These are phyloP conservation scores for Xylaria sp. DNA, from an alignment of 2,329 filamentous ascomycete species.

Conservation along the genomic window DNA sequence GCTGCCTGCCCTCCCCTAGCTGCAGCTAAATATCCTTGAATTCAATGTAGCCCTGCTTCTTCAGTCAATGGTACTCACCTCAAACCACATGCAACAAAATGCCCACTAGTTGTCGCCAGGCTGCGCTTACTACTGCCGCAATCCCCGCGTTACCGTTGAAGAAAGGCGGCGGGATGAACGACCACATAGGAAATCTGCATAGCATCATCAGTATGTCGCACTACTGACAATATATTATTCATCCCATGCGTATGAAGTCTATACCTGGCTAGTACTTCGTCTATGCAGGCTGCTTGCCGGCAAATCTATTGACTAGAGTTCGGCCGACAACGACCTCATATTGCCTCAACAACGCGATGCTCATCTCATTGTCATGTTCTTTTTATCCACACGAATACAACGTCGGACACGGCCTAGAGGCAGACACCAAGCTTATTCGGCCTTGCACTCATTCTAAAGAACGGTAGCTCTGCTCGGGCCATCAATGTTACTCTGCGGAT, in stretches of 20 bases:
- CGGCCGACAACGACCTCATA: not conserved
- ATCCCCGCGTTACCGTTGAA: slow-evolving; percentile 6
- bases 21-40: slow-evolving; percentile 44
- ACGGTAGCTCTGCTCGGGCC: not conserved
- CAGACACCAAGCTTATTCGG: not conserved
- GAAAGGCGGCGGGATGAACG: slow-evolving; percentile 20
- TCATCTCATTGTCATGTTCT: slow-evolving; percentile 5
- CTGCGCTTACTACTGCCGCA: slow-evolving; percentile 42
- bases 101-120: slow-evolving; percentile 34
- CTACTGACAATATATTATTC: slow-evolving; percentile 27
- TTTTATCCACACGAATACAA: slow-evolving; percentile 27
- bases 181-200: slow-evolving; percentile 31
- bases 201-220: slow-evolving; percentile 32
- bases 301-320: not conserved
- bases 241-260: slow-evolving; percentile 1
- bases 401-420: slow-evolving; percentile 27
- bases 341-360: slow-evolving; percentile 7
- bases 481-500: slow-evolving; percentile 20
- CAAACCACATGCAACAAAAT: slow-evolving; percentile 43
- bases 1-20: slow-evolving; percentile 37
- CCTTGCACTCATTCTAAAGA: not conserved
- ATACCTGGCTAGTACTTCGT: slow-evolving; percentile 7
- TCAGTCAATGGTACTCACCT: slow-evolving; percentile 32
- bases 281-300: slow-evolving; percentile 4
- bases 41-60: slow-evolving; percentile 38